Base-by-base conservation (phyloP, 768 basidiomycete genomes). In the Atractiella rhizophila region DNA sequence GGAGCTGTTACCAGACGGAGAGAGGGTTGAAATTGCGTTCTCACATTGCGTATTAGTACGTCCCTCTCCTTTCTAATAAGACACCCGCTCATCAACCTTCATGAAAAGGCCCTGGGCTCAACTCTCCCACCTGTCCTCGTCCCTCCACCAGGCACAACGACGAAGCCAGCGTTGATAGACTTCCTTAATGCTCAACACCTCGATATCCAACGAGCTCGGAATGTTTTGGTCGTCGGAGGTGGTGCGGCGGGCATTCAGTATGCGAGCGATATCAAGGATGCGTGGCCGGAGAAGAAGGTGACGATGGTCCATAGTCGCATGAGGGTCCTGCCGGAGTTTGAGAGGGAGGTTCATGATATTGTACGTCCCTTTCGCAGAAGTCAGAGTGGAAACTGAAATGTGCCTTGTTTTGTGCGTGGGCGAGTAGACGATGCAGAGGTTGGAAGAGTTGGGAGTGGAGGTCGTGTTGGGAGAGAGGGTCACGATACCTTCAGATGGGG, bases 171-270 rank as follows among this genome's bases (percentile, higher is more conserved):
- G 16, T 48, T 48, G 3, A 46, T 54, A 5, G 24, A 34, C 0
- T 52, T 51, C 39, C 39, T 54, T 18, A 35, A 50, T 45, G 35
- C 31, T 5, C 46, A 48, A 39, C 42, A 42, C 21, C 15, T 37
- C 11, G 16, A 34, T 9, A 54, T 54, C 30, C 20, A 36, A 4
- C 2, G 16, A 3, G 48, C 54, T 2, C 28, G 34, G 4, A 31
- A 20, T 9, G 47, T 55, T 32, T 44, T 53, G 25, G 46, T 55
- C 16, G 49, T 43, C 29, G 54, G 54, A 7, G 54, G 50, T 7
- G 52, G 52, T 5, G 54, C 54, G 1, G 46, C 54, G 27, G 54
- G 54, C 38, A 49, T 55, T 33, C 52, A 55, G 25, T 55, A 45
- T 30, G 54, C 54, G 6, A 44, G 47, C 25, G 52, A 54, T 32